Base-by-base conservation (phyloP, 257 asterid species). In the Fraxinus americana region DNA sequence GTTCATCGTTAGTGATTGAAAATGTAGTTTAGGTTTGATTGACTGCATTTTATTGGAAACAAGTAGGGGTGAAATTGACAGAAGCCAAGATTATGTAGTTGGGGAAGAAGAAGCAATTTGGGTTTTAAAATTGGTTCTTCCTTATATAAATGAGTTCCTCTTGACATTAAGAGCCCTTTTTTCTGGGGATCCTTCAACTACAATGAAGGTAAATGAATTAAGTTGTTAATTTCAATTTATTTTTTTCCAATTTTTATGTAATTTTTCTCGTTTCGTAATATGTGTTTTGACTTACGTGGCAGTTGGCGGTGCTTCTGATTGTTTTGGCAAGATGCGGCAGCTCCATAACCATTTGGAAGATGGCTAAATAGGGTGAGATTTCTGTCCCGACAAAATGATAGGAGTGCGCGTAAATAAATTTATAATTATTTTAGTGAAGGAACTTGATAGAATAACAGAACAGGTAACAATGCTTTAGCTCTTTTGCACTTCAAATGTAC, bases 111-210 rank as follows among this genome's bases (percentile, higher is more conserved):
- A 93, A 80, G 97, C 97, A 75, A 71, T 90, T 70, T 83, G 97
- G 97, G 70, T 86, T 29, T 77, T 91, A 29, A 93, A 90, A 82
- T 70, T 89, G 80, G 43, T 89, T 68, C 77, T 96, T 73, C 99
- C 99, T 30, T 92, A 54, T 38, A 65, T 89, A 10, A 96, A 96
- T 85, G 98, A 96, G 81, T 92, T 82, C 78, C 87, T 93, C 25
- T 67, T 89, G 73, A 91, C 91, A 66, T 32, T 93, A 65, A 91
- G 89, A 85, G 99, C 97, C 43, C 96, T 96, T 75, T 96, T 96
- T 79, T 91, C 99, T 38, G 99, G 99, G 65, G 99, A 96, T 83
- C 99, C 99, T 78, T 80, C 91, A 54, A 96, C 97, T 50, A 96
- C 98, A 52, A 90, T 96, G 94, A 96, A 93, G 98, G 99, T 93